Evolutionary conservation across 2,329 filamentous ascomycete species (phyloP).

Genomic region (Neofusicoccum parvum): DNA sequence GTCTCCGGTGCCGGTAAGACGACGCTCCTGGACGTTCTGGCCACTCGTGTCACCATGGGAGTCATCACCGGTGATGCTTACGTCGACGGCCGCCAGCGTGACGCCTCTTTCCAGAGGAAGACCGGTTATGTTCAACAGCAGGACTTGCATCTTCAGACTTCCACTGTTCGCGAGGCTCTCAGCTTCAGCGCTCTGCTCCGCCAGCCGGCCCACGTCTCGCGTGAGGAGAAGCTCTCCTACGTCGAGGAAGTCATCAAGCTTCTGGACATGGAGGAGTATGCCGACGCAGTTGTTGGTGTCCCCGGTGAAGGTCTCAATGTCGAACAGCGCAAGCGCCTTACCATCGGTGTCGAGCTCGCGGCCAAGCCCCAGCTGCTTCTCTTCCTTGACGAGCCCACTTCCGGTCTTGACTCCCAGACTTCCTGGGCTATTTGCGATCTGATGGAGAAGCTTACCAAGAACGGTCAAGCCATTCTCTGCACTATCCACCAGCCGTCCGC

Average conservation of each 20-base stretch:
- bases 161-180: slow-evolving; percentile 80
- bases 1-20: slow-evolving; percentile 77
- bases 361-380: slow-evolving; percentile 66
- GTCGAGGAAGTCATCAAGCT: slow-evolving; percentile 86
- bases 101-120: slow-evolving; percentile 80
- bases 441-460: slow-evolving; percentile 46
- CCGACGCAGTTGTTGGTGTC: slow-evolving; percentile 83
- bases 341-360: slow-evolving; percentile 55
- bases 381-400: slow-evolving; percentile 75
- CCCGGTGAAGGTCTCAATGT: slow-evolving; percentile 69
- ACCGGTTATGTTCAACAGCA: slow-evolving; percentile 89
- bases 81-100: slow-evolving; percentile 71
- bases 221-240: slow-evolving; percentile 75
- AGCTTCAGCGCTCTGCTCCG: slow-evolving; percentile 79
- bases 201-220: slow-evolving; percentile 69
- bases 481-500: slow-evolving; percentile 83
- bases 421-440: slow-evolving; percentile 24
- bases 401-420: slow-evolving; percentile 61
- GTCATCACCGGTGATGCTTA: slow-evolving; percentile 81
- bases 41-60: slow-evolving; percentile 79
- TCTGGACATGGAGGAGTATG: slow-evolving; percentile 82
- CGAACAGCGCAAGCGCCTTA: slow-evolving; percentile 66
- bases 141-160: slow-evolving; percentile 78
- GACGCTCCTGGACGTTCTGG: slow-evolving; percentile 78
- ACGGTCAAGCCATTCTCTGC: slow-evolving; percentile 61